Percentiles rank a stretch among this genome's conserved stretches.
Conservation (phyloP, 1,284 basidiomycete species). For the Ceratobasidium theobromae region DNA sequence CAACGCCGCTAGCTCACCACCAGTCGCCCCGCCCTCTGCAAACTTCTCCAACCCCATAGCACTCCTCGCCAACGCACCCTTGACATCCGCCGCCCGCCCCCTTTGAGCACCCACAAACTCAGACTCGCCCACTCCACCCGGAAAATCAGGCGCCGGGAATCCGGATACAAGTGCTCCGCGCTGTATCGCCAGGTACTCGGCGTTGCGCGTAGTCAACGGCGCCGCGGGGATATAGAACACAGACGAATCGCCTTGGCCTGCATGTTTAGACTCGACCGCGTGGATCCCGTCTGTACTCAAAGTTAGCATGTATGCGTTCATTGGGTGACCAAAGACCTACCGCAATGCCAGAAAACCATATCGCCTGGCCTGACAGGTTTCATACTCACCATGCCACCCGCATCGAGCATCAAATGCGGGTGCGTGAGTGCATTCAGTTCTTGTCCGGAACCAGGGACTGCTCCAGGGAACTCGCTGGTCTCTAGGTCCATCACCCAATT, state of each 20-base stretch:
- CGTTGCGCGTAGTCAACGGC: slow-evolving; percentile 56
- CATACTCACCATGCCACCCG: slow-evolving; percentile 48
- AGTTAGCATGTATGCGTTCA: neutral
- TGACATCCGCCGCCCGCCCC: slow-evolving; percentile 50
- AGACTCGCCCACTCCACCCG: slow-evolving; percentile 70
- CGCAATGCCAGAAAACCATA: slow-evolving; percentile 65
- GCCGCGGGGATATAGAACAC: slow-evolving; percentile 81
- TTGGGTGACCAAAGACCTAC: slow-evolving; percentile 36
- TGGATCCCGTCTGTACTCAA: slow-evolving; percentile 60
- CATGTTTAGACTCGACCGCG: slow-evolving; percentile 65
- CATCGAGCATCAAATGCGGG: slow-evolving; percentile 65
- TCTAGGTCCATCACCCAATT: slow-evolving; percentile 68
- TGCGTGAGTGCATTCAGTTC: slow-evolving; percentile 64
- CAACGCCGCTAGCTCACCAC: slow-evolving; percentile 9
- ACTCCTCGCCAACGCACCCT: neutral
- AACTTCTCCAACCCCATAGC: slow-evolving; percentile 29
- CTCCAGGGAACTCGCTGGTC: slow-evolving; percentile 62
- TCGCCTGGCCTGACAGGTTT: slow-evolving; percentile 63
- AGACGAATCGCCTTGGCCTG: slow-evolving; percentile 63
- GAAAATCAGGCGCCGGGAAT: slow-evolving; percentile 71
- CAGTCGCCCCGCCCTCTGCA: slow-evolving; percentile 11
- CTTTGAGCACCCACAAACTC: slow-evolving; percentile 51
- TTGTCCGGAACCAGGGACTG: slow-evolving; percentile 61
- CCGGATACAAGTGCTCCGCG: slow-evolving; percentile 56
- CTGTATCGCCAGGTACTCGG: slow-evolving; percentile 64